Evolutionary conservation across 345 rosid genomes (phyloP), one percentile per base, ranked within the genome.

Genomic region (Linum lewisii): DNA sequence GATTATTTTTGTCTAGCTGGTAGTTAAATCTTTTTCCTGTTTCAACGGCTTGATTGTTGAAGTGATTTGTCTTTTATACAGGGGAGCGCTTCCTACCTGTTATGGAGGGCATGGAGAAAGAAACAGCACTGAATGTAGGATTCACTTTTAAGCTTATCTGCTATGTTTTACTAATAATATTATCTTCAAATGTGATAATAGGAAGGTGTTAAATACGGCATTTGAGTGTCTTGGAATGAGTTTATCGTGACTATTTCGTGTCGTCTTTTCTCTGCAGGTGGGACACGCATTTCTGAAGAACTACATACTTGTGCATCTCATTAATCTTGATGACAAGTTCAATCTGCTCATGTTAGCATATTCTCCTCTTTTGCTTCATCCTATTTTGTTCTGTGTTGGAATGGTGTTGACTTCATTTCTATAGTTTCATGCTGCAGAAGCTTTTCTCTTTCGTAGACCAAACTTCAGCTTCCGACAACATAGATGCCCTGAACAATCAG

Each of bases 401-500:
- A 26, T 3, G 29, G 42, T 32, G 8, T 72, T 55, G 54, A 63
- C 64, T 73, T 72, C 49, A 61, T 72, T 29, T 76, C 64, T 59
- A 64, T 71, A 93, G 99, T 72, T 89, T 89, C 77, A 82, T 85
- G 80, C 76, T 85, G 79, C 99, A 93, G 83, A 93, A 93, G 73
- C 99, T 93, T 59, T 93, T 79, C 79, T 93, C 97, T 51, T 80
- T 93, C 72, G 73, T 87, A 18, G 99, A 93, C 79, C 94, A 82
- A 78, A 93, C 95, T 61, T 93, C 99, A 57, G 70, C 72, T 26
- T 75, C 81, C 2, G 99, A 93, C 73, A 93, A 89, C 72, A 87
- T 94, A 0, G 99, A 93, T 74, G 73, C 91, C 68, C 70, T 93
- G 91, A 97, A 93, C 72, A 89, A 93, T 77, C 99, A 93, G 66